Evolutionary conservation across 2,329 filamentous ascomycete species (phyloP).

Genomic region (Colletotrichum sp.): DNA sequence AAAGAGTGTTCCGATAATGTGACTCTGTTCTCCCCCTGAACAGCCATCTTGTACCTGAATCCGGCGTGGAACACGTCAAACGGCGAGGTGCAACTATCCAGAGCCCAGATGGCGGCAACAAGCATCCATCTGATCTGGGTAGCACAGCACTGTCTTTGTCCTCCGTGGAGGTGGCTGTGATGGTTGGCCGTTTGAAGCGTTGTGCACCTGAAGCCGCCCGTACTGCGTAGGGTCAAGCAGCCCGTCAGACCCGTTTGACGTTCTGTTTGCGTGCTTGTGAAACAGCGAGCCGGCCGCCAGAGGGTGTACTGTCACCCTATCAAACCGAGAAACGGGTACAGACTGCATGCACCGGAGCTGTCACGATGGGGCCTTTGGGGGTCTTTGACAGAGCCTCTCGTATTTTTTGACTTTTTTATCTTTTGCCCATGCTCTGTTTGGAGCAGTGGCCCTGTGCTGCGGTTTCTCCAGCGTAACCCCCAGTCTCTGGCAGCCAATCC

Average conservation of each 20-base stretch:
- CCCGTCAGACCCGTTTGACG: constrained; percentile 16
- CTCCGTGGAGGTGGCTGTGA: constrained; percentile 15
- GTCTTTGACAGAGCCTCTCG: constrained; percentile 3
- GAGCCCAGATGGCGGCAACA: not conserved
- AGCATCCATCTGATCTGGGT: not conserved
- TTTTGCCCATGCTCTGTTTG: not conserved
- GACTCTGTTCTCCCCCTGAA: not conserved
- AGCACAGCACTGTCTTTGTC: not conserved
- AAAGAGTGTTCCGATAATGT: not conserved
- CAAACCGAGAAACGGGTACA: constrained; percentile 1
- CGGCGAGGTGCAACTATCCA: not conserved
- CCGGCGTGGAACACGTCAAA: constrained; percentile 5
- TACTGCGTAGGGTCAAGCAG: not conserved
- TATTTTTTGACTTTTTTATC: constrained; percentile 9
- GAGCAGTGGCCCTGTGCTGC: constrained; percentile 1
- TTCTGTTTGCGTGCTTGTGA: constrained; percentile 15
- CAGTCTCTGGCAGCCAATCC: constrained; percentile 10
- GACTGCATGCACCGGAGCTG: not conserved
- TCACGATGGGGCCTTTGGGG: not conserved
- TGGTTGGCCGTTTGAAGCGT: constrained; percentile 9
- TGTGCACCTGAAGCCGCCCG: constrained; percentile 10
- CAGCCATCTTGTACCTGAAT: constrained; percentile 6
- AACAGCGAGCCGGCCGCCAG: constrained; percentile 4
- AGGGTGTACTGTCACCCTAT: constrained; percentile 12
- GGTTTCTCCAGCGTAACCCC: constrained; percentile 4